Base-by-base conservation (phyloP, 2,329 filamentous ascomycete genomes). In the Cytospora mali region DNA sequence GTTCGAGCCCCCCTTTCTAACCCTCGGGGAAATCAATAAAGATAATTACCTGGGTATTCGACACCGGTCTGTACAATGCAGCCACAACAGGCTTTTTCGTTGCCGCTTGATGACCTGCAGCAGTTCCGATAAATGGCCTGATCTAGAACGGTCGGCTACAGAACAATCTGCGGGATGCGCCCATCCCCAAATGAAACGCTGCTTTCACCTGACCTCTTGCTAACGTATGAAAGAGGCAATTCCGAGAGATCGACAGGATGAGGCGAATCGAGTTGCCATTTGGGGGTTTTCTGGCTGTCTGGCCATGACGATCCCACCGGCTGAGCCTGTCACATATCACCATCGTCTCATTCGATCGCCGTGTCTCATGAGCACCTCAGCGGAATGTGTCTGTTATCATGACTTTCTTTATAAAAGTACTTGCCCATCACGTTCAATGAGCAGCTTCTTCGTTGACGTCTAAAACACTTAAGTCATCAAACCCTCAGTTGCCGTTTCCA, bases 121-220 rank as follows among this genome's bases (percentile, higher is more conserved):
- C 16, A 39, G 35, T 13, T 33, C 16, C 51, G 21, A 53, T 28
- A 48, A 16, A 29, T 39, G 46, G 21, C 48, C 29, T 58, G 29
- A 42, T 51, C 35, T 18, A 48, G 49, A 23, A 59, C 52, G 56
- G 56, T 59, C 28, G 11, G 13, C 35, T n/a, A n/a, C 31, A 42
- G 49, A 31, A 6, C 21, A 35, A 21, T 25, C 56, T 31, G 48
- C 29, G 23, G n/a, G 48, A 52, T 27, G 55, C 55, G 46, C 55
- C 55, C 21, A 49, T 27, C 33, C 35, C 31, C 9, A 33, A 33
- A 7, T 16, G 14, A 51, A 4, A 18, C 23, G 35, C 29, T 33
- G 13, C 35, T 39, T n/a, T 18, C 35, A 39, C 39, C 39, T 46
- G 39, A 21, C 18, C 39, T 23, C 4, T 13, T 46, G 39, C 5